A percentile compares a stretch with the other conserved stretches of the same genome.
These are phyloP conservation scores for Coprinopsis cinerea DNA, from an alignment of 768 basidiomycete genomes.

Conservation along the genomic window DNA sequence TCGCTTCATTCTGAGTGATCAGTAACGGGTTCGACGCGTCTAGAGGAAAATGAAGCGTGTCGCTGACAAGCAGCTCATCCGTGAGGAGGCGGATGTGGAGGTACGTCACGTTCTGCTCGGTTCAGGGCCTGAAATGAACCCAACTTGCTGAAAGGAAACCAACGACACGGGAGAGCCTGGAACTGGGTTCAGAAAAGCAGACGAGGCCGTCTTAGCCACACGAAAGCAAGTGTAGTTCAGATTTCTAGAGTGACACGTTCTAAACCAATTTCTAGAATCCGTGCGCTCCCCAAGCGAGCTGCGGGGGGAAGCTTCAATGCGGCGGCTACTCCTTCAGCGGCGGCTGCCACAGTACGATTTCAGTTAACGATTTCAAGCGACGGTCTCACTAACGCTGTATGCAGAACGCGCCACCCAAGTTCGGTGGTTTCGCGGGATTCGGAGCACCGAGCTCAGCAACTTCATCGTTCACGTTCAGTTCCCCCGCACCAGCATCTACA, in stretches of 20 bases:
- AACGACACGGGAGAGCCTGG: conserved; percentile 18
- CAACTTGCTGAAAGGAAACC: conserved; percentile 5
- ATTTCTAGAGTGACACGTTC: background rate
- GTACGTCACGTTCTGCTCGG: conserved; percentile 24
- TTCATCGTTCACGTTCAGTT: conserved; percentile 11
- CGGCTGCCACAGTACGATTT: conserved; percentile 7
- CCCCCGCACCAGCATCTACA: conserved; percentile 12
- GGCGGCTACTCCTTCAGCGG: no score
- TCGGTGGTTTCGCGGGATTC: conserved; percentile 49
- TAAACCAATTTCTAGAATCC: conserved; percentile 44
- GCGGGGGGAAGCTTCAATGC: conserved; percentile 4
- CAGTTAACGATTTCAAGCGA: background rate
- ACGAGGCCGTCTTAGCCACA: conserved; percentile 45
- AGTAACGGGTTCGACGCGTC: background rate
- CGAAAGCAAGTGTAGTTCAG: conserved; percentile 45
- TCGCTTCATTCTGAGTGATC: background rate
- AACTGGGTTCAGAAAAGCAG: conserved; percentile 52
- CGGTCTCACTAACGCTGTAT: background rate
- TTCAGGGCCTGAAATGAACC: background rate
- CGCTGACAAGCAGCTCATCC: conserved; percentile 67
- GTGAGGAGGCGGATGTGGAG: conserved; percentile 41
- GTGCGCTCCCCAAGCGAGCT: conserved; percentile 51
- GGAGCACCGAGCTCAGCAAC: conserved; percentile 34
- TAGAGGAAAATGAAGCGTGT: conserved; percentile 55
- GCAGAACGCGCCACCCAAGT: conserved; percentile 35